Conservation (phyloP, 768 basidiomycete species). For the Naganishia onofrii region DNA sequence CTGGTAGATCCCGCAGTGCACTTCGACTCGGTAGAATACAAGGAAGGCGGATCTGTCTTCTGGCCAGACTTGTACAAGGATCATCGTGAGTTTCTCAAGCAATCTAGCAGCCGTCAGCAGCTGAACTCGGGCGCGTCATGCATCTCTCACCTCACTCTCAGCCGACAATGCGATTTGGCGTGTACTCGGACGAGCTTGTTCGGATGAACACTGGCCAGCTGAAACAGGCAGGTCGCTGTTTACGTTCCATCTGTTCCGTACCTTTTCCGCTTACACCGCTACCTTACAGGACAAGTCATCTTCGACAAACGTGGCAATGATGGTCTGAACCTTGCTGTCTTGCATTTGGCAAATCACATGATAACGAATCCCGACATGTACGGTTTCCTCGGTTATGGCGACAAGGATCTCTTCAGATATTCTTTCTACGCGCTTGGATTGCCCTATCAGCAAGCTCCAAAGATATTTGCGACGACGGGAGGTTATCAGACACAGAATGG, state of each 20-base stretch:
- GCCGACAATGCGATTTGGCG: constrained; percentile 56
- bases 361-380: constrained; percentile 45
- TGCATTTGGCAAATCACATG: constrained; percentile 53
- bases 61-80: constrained; percentile 57
- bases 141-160: constrained; percentile 7
- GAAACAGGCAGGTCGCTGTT: constrained; percentile 41
- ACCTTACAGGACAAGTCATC: constrained; percentile 49
- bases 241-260: not conserved
- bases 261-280: not conserved
- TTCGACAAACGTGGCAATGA: constrained; percentile 54
- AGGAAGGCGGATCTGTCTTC: constrained; percentile 52
- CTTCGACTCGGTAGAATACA: constrained; percentile 52
- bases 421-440: constrained; percentile 53
- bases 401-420: constrained; percentile 54
- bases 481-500: constrained; percentile 46
- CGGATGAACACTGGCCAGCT: constrained; percentile 53
- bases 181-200: constrained; percentile 50
- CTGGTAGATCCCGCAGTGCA: constrained; percentile 51
- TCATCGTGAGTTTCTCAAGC: constrained; percentile 40
- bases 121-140: too few species aligned
- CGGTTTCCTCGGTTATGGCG: constrained; percentile 47
- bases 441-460: constrained; percentile 48
- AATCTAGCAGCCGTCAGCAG: too few species aligned
- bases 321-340: constrained; percentile 54
- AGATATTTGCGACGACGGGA: constrained; percentile 44